Conservation (phyloP, 768 basidiomycete species). For the Tylopilus cervinicoccineus region DNA sequence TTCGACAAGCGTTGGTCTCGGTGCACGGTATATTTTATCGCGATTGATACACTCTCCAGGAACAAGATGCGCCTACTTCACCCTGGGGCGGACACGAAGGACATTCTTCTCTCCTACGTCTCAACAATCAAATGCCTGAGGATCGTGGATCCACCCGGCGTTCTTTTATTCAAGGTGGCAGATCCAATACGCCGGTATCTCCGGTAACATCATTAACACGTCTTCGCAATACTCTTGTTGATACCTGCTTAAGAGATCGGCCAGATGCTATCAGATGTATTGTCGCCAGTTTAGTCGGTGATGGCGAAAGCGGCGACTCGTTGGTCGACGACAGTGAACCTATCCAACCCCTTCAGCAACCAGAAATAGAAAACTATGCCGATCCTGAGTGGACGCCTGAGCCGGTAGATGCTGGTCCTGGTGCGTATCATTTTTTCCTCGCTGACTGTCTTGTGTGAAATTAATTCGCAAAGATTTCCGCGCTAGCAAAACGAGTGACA, state of each 20-base stretch:
- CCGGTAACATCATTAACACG: conserved; percentile 43
- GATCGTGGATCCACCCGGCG: conserved; percentile 88
- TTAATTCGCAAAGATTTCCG: conserved; percentile 66
- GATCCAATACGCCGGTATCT: conserved; percentile 90
- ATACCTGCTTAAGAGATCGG: conserved; percentile 53
- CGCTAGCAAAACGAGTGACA: conserved; percentile 85
- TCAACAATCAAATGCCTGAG: conserved; percentile 88
- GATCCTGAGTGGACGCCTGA: conserved; percentile 97
- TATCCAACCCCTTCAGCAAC: conserved; percentile 67
- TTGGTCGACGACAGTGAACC: conserved; percentile 84
- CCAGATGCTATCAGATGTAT: conserved; percentile 94
- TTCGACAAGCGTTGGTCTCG: conserved; percentile 69
- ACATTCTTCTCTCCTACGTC: conserved; percentile 87
- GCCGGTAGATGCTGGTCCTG: conserved; percentile 93
- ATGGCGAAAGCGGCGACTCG: conserved; percentile 75
- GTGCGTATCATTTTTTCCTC: conserved; percentile 39
- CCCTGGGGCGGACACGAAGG: conserved; percentile 92
- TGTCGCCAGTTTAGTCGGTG: conserved; percentile 86
- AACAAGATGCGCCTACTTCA: conserved; percentile 87
- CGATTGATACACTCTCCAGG: conserved; percentile 36
- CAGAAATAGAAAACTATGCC: conserved; percentile 78
- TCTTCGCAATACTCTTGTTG: background rate
- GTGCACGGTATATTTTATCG: background rate
- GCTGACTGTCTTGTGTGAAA: background rate
- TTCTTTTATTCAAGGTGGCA: conserved; percentile 89